Evolutionary conservation across 2,329 filamentous ascomycete species (phyloP).

Genomic region (Aspergillus ochraceus): DNA sequence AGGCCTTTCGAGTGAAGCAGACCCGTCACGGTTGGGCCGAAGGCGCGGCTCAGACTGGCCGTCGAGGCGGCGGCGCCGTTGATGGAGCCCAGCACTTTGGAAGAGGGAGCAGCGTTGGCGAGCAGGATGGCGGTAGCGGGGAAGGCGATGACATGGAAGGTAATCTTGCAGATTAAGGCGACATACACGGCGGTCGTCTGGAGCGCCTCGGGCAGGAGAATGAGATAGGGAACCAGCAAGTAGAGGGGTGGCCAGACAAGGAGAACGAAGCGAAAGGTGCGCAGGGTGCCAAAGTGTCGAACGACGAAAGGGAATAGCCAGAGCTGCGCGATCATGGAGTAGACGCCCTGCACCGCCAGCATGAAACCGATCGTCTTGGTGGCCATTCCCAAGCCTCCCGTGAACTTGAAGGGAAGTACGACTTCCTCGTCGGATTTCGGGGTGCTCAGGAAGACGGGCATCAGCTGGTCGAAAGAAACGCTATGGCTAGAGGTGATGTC

Average conservation of each 20-base stretch:
- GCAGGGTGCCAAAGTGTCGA: conserved; percentile 72
- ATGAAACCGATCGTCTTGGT: conserved; percentile 85
- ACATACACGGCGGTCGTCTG: conserved; percentile 74
- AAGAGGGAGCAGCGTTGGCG: conserved; percentile 82
- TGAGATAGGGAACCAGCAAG: conserved; percentile 82
- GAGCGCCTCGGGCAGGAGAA: conserved; percentile 71
- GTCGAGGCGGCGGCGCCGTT: conserved; percentile 91
- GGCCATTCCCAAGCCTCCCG: conserved; percentile 78
- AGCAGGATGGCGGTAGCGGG: conserved; percentile 87
- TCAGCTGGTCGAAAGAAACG: conserved; percentile 91
- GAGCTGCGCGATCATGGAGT: conserved; percentile 84
- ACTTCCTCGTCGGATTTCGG: conserved; percentile 51
- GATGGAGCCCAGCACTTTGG: conserved; percentile 82
- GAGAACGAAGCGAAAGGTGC: conserved; percentile 78
- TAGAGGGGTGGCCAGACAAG: conserved; percentile 86
- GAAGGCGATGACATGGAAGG: conserved; percentile 86
- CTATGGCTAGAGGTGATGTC: conserved; percentile 68
- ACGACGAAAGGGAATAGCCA: conserved; percentile 80
- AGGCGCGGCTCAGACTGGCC: conserved; percentile 81
- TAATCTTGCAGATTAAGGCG: conserved; percentile 87
- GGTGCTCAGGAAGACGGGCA: conserved; percentile 88
- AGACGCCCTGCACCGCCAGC: conserved; percentile 82
- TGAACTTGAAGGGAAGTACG: conserved; percentile 81
- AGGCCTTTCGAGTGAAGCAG: conserved; percentile 80
- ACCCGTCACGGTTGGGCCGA: conserved; percentile 86